Conservation (phyloP, 331 rosid genomes). For the Saraca asoca region DNA sequence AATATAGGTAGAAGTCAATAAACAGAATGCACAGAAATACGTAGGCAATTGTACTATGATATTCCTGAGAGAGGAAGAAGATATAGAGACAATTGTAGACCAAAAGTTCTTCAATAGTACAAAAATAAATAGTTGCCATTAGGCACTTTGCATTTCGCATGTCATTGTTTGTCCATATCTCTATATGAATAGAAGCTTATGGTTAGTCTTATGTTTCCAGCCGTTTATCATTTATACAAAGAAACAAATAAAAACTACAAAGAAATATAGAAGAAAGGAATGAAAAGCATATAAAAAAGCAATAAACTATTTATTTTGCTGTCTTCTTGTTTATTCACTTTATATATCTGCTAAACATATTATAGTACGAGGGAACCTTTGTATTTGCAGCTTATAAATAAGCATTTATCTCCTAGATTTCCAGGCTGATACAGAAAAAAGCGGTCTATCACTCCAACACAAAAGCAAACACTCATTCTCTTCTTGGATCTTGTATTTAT, state of each 20-base stretch:
- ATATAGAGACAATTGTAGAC: not conserved
- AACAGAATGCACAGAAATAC: not conserved
- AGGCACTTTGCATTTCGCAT: no score
- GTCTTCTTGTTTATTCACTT: constrained; percentile 13
- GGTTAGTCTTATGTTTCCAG: no score
- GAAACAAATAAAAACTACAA: no score
- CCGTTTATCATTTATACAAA: no score
- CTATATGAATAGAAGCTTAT: no score
- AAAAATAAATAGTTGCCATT: no score
- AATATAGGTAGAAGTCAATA: not conserved
- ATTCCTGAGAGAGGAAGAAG: constrained; percentile 23
- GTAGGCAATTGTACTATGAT: not conserved
- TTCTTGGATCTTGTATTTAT: constrained; percentile 60
- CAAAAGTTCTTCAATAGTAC: not conserved
- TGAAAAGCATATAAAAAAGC: no score
- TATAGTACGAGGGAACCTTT: not conserved
- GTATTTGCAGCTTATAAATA: constrained; percentile 11
- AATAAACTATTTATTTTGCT: not conserved
- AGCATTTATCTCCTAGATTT: constrained; percentile 28
- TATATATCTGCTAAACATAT: constrained; percentile 32
- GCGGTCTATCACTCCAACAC: constrained; percentile 68
- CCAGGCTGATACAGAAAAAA: constrained; percentile 80
- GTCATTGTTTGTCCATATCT: no score
- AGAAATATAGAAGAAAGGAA: no score
- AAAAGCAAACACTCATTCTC: constrained; percentile 56